Base-by-base conservation (phyloP, 2,329 filamentous ascomycete genomes). In the Daldinia eschscholtzii region DNA sequence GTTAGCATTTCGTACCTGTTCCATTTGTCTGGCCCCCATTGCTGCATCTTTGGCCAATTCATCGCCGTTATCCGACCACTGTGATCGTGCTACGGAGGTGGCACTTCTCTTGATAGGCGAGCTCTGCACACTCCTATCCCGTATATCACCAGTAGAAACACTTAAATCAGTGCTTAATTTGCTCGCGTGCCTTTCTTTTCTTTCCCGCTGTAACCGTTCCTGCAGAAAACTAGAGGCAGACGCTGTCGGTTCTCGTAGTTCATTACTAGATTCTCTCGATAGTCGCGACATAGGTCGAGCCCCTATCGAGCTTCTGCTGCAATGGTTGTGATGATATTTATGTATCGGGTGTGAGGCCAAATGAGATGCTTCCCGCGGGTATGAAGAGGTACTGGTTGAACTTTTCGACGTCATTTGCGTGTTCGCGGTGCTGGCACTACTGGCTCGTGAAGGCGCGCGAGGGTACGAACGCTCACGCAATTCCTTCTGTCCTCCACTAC, bases 21-120 rank as follows among this genome's bases (percentile, higher is more conserved):
- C 90, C 82, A 91, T 89, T 73, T 92, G 90, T 75, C 91, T 90
- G 6, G 89, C 80, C 1, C 90, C 89, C 78, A 91, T 82, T 3
- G 84, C 84, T 70, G 85, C 88, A 70, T 84, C 85, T 72, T 81
- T 84, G 10, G 77, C 70, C 7, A 76, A 62, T 7, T 86, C 84
- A 6, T 80, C 76, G 6, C 76, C 81, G 23, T 77, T 72, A 65
- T 82, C 84, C 1, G 84, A 85, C n/a, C 77, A 77, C 1, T 84
- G 84, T 6, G 82, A 80, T 39, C 77, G 79, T 30, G 76, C 77
- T 23, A 81, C 81, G 0, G 76, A 71, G 0, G 75, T 75, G 10
- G 62, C 78, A 59, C 68, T 70, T 73, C 67, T 78, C 64, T 74
- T 80, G 35, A 77, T 73, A 0, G 84, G 83, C 1, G 83, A 85